Evolutionary conservation across 169 alveolate species (phyloP).

Genomic region (Eimeria tenella): DNA sequence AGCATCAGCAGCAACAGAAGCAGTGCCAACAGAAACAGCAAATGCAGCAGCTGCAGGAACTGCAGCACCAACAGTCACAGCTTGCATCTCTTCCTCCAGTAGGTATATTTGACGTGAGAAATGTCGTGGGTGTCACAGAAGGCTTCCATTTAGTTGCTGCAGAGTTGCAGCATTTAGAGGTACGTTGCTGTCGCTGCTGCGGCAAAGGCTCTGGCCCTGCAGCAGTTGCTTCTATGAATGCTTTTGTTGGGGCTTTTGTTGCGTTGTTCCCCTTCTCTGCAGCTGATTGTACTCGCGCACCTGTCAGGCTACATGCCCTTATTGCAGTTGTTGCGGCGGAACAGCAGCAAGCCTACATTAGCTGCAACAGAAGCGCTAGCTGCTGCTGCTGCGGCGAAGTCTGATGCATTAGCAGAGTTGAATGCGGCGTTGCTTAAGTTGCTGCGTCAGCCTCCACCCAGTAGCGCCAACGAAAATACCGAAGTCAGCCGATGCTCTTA

Average conservation of each 20-base stretch:
- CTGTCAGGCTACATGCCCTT: neutral
- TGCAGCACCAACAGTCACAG: neutral
- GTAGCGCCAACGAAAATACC: neutral
- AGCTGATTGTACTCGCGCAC: neutral
- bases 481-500: neutral
- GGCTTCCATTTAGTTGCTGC: neutral
- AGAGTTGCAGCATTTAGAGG: conserved; percentile 19
- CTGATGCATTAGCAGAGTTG: neutral
- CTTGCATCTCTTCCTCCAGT: neutral
- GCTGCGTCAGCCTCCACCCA: neutral
- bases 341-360: conserved; percentile 18
- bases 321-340: conserved; percentile 6
- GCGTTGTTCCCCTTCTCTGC: neutral
- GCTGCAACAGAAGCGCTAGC: neutral
- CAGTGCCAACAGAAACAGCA: neutral
- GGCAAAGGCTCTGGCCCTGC: neutral
- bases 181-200: neutral
- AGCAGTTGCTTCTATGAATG: neutral
- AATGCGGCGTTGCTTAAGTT: neutral
- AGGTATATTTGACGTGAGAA: neutral
- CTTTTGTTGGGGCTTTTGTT: neutral
- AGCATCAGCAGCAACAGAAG: conserved; percentile 8
- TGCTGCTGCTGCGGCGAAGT: neutral
- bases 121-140: neutral
- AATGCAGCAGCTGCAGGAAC: neutral